Conservation (phyloP, 805 yeast genomes). For the Diddensiella caesifluorescens region DNA sequence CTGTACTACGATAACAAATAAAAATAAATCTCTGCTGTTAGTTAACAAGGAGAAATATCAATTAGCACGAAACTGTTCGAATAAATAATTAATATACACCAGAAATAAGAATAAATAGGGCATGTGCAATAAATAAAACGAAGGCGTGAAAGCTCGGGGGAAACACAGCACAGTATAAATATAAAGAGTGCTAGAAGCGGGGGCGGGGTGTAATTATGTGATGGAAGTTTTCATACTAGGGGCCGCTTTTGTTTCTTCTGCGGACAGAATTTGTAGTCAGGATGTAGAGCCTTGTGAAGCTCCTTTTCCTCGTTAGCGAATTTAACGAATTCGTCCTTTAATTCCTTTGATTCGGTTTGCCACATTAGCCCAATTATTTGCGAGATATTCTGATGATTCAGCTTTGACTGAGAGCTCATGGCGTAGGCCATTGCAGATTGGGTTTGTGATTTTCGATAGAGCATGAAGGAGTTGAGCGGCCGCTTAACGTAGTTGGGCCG, state of each 20-base stretch:
- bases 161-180: too few relatives aligned
- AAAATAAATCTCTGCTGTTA: too few relatives aligned
- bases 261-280: constrained; percentile 43
- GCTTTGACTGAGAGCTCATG: constrained; percentile 27
- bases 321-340: constrained; percentile 36
- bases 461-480: constrained; percentile 45
- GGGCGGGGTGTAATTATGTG: too few relatives aligned
- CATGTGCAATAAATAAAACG: too few relatives aligned
- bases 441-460: constrained; percentile 41
- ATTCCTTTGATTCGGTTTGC: constrained; percentile 38
- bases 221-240: too few relatives aligned
- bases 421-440: constrained; percentile 36
- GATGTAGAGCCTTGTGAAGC: constrained; percentile 39
- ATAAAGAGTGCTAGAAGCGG: too few relatives aligned
- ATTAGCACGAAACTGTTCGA: too few relatives aligned
- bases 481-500: constrained; percentile 36
- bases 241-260: constrained; percentile 28
- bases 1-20: too few relatives aligned
- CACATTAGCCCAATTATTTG: constrained; percentile 43
- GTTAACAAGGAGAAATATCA: too few relatives aligned
- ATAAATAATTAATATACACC: too few relatives aligned
- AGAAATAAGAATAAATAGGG: too few relatives aligned
- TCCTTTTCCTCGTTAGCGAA: constrained; percentile 39
- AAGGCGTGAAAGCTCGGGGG: too few relatives aligned
- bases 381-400: constrained; percentile 40